Evolutionary conservation across 2,329 filamentous ascomycete genomes (phyloP).

Genomic region (Stemphylium beticola): DNA sequence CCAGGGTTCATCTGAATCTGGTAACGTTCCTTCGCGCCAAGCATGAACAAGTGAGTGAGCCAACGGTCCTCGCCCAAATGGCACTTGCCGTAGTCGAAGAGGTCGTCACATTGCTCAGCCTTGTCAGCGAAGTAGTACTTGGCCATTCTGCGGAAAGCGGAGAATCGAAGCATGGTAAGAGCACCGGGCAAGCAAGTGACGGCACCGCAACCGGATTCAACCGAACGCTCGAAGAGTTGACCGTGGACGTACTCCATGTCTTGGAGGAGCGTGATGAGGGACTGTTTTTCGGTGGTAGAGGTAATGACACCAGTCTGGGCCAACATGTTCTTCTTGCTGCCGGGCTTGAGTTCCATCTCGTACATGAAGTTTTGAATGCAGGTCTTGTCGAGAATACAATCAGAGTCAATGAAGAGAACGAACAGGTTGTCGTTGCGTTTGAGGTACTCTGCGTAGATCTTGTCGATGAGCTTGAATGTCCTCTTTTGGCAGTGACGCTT

Average conservation of each 20-base stretch:
- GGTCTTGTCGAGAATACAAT: slow-evolving; percentile 89
- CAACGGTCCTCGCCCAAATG: slow-evolving; percentile 95
- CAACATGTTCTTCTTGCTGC: slow-evolving; percentile 89
- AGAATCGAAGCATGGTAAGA: slow-evolving; percentile 94
- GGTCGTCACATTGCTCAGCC: slow-evolving; percentile 90
- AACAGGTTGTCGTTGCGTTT: slow-evolving; percentile 90
- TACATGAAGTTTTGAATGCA: slow-evolving; percentile 98
- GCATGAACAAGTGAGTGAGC: slow-evolving; percentile 99
- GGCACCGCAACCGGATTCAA: slow-evolving; percentile 91
- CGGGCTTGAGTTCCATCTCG: slow-evolving; percentile 96
- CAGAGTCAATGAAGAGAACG: slow-evolving; percentile 95
- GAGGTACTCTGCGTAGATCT: slow-evolving; percentile 86
- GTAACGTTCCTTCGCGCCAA: slow-evolving; percentile 88
- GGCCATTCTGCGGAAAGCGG: slow-evolving; percentile 94
- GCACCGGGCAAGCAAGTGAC: slow-evolving; percentile 95
- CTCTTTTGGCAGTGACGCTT: slow-evolving; percentile 93
- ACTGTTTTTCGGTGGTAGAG: slow-evolving; percentile 86
- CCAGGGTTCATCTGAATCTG: slow-evolving; percentile 98
- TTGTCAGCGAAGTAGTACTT: slow-evolving; percentile 99
- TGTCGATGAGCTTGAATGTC: slow-evolving; percentile 92
- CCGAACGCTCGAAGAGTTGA: slow-evolving; percentile 92
- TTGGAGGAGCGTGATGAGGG: slow-evolving; percentile 88
- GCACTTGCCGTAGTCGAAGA: slow-evolving; percentile 96
- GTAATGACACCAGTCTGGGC: slow-evolving; percentile 98
- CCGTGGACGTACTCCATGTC: slow-evolving; percentile 99